phyloP scores from a whole-genome alignment of 306 rosid genomes.

The Cicer arietinum region DNA sequence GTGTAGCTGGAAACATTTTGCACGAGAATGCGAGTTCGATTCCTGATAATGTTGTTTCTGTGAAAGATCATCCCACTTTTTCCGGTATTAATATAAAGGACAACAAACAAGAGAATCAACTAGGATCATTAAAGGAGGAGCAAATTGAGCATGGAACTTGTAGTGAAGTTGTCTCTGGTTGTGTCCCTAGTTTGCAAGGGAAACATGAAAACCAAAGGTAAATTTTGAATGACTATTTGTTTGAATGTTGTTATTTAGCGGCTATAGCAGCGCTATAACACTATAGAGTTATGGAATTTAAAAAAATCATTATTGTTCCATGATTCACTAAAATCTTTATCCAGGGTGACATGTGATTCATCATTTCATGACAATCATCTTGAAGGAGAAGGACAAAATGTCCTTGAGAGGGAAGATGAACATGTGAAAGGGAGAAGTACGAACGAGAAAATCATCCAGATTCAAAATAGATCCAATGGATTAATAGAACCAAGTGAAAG shows the following conservation, averaged over 20 bases:
- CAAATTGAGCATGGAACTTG: slow-evolving; percentile 49
- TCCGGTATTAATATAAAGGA: slow-evolving; percentile 33
- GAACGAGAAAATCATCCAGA: slow-evolving; percentile 39
- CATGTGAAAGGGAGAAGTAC: slow-evolving; percentile 30
- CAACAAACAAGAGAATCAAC: slow-evolving; percentile 41
- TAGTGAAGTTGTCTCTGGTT: slow-evolving; percentile 43
- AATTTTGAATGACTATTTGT: slow-evolving; percentile 37
- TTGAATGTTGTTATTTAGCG: not conserved
- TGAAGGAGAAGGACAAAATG: slow-evolving; percentile 59
- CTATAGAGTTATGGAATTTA: no score
- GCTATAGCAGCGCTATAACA: no score
- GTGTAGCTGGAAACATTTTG: slow-evolving; percentile 68
- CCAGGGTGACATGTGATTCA: slow-evolving; percentile 43
- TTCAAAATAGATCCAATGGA: slow-evolving; percentile 42
- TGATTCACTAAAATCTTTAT: slow-evolving; percentile 29
- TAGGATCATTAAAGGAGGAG: slow-evolving; percentile 44
- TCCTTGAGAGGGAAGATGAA: slow-evolving; percentile 53
- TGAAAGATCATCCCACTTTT: slow-evolving; percentile 37
- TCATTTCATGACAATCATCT: slow-evolving; percentile 41
- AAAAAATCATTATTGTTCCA: not conserved
- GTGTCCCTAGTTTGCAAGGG: slow-evolving; percentile 42
- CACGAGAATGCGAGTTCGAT: slow-evolving; percentile 51
- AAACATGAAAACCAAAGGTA: slow-evolving; percentile 55
- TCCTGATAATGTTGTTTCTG: slow-evolving; percentile 37
- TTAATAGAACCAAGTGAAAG: slow-evolving; percentile 37